phyloP scores from a whole-genome alignment of 805 yeast species.

The Ogataea sp. region DNA sequence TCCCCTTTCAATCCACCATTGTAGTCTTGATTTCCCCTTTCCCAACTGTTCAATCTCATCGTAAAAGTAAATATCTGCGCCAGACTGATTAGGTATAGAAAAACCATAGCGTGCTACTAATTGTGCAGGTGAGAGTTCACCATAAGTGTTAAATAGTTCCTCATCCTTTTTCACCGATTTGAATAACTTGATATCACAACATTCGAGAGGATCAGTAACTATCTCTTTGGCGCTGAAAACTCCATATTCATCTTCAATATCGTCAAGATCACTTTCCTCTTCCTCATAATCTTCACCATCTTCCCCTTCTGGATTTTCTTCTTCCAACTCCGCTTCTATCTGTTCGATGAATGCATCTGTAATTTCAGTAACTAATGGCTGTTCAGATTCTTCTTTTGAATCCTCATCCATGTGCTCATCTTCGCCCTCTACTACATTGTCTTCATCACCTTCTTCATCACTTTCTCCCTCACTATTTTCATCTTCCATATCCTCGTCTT shows the following conservation, averaged over 20 bases:
- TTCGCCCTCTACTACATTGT: conserved; percentile 17
- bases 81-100: conserved; percentile 17
- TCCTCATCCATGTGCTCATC: conserved; percentile 14
- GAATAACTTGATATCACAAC: conserved; percentile 63
- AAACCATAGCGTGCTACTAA: conserved; percentile 78
- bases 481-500: conserved; percentile 7
- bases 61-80: background rate
- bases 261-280: conserved; percentile 15
- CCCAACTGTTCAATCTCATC: background rate
- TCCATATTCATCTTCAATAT: conserved; percentile 14
- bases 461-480: conserved; percentile 3
- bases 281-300: conserved; percentile 9
- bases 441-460: conserved; percentile 15
- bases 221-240: conserved; percentile 23
- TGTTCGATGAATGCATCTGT: conserved; percentile 23
- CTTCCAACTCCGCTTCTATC: conserved; percentile 20
- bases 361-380: conserved; percentile 17
- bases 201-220: conserved; percentile 35
- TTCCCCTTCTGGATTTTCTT: conserved; percentile 18
- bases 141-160: conserved; percentile 81
- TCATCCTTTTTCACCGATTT: conserved; percentile 26
- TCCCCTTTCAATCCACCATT: background rate
- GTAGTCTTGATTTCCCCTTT: too few relatives aligned
- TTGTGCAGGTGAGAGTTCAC: conserved; percentile 58
- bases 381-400: conserved; percentile 13